phyloP scores from a whole-genome alignment of 2,329 filamentous ascomycete genomes.

The Curvularia lunata region DNA sequence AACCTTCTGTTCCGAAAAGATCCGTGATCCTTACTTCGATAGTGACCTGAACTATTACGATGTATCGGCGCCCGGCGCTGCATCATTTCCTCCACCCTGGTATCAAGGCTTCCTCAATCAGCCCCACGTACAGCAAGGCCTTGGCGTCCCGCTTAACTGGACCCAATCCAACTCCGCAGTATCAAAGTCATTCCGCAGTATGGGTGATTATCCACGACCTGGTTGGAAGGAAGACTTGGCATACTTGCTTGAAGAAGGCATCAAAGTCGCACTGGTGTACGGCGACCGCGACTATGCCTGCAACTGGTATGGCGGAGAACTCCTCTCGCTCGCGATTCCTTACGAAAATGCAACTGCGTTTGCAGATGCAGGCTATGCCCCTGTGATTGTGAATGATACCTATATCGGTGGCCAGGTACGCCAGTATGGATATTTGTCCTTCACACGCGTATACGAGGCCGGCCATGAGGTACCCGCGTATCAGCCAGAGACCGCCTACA shows the following conservation, averaged over 20 bases:
- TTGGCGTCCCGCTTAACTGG: constrained; percentile 68
- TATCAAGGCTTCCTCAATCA: constrained; percentile 64
- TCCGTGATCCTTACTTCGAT: constrained; percentile 55
- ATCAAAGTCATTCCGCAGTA: constrained; percentile 54
- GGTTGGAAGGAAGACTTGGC: constrained; percentile 58
- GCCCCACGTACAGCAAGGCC: constrained; percentile 58
- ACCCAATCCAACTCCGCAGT: constrained; percentile 54
- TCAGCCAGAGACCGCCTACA: constrained; percentile 58
- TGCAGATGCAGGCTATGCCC: constrained; percentile 71
- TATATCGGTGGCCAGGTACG: constrained; percentile 76
- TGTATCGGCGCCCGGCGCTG: constrained; percentile 58
- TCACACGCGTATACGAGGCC: constrained; percentile 59
- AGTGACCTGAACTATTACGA: constrained; percentile 63
- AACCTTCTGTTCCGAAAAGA: constrained; percentile 53
- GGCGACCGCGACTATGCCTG: constrained; percentile 54
- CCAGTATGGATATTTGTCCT: constrained; percentile 72
- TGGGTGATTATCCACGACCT: constrained; percentile 57
- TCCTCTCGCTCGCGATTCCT: constrained; percentile 66
- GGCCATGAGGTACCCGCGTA: constrained; percentile 60
- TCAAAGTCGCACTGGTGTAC: constrained; percentile 43
- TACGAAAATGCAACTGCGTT: constrained; percentile 63
- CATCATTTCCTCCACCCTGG: constrained; percentile 51
- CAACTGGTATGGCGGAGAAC: constrained; percentile 76
- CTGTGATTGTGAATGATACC: constrained; percentile 70
- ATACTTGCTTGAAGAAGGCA: constrained; percentile 59